Evolutionary conservation across 345 rosid species (phyloP), one percentile per base, ranked within the genome.

Genomic region (Iberis pinnata): DNA sequence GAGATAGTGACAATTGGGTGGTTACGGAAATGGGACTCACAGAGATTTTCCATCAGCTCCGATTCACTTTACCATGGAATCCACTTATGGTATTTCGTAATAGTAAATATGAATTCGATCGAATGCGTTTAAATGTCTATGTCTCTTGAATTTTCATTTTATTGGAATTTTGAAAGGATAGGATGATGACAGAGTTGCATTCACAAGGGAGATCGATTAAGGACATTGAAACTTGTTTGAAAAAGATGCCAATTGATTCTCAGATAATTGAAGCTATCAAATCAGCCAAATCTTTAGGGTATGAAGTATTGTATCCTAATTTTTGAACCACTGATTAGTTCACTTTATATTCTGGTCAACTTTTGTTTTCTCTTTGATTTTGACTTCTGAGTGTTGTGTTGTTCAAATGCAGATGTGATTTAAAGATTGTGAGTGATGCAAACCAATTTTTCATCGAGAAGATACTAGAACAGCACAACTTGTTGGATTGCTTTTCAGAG

Each of bases 151-250:
- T 37, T 7, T 12, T 26, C 29, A 17, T 15, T 48, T 40, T 16
- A 9, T 48, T 54, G 52, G 27, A 7, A 11, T 24, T 4, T 42
- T 4, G 42, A 58, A 61, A 88, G 97, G 90, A 85, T 71, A 78
- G 88, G 75, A 78, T 89, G 95, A 79, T 89, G 97, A 41, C 9
- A 69, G 95, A 89, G 79, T 70, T 89, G 29, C 82, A 85, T 37
- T 72, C 75, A 16, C 93, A 61, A 63, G 97, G 87, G 25, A 79
- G 70, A 64, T 67, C 84, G 2, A 63, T 61, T 15, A 63, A 64
- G 8, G 95, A 85, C 47, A 79, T 89, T 56, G 76, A 70, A 36
- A 65, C 70, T 38, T 89, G 92, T 62, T 63, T 89, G 70, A 73
- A 10, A 40, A 71, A 47, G 53, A 75, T 63, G 49, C 89, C 78